Base-by-base conservation (phyloP, 441 rosid genomes). In the Erodium moschatum region DNA sequence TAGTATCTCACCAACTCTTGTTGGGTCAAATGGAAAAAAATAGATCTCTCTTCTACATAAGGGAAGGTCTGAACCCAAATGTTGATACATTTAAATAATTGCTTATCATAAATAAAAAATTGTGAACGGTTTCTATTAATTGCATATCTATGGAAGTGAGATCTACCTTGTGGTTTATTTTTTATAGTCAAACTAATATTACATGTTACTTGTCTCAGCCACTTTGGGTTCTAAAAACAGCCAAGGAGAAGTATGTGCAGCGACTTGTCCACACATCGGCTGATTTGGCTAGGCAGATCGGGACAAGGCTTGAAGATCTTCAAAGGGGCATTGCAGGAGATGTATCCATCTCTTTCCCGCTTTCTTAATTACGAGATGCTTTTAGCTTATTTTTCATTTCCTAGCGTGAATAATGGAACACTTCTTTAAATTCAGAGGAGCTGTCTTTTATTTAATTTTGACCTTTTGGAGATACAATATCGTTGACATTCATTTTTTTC, bases 281-380 rank as follows among this genome's bases (percentile, higher is more conserved):
- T 76, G 97, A 91, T 83, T 83, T 94, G 84, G 94, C 97, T n/a
- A 77, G 97, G 80, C 90, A 87, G 69, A 79, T 94, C 11, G 96
- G 89, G 13, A 38, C 61, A 52, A 70, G 81, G 85, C 87, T 94
- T 6, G 97, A 89, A 70, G 83, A 82, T 77, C 40, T 74, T 33
- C 38, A 33, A 38, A 83, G 74, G 77, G 72, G 73, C 70, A 70
- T 60, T 52, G 44, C 63, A 64, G 75, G 70, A 62, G 74, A 83
- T 97, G 99, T 91, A 84, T 15, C 46, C 66, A 69, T 62, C 61
- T 19, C 52, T 73, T 13, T 15, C 62, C 66, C 16, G 29, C 16
- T 50, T 40, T 33, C 38, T 33, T 33, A 5, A 3, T 33, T 33
- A 33, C 6, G 1, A 33, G 38, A 33, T 33, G 6, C 38, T 33